Conservation (phyloP, 306 rosid species). For the Inga leiocalycina region DNA sequence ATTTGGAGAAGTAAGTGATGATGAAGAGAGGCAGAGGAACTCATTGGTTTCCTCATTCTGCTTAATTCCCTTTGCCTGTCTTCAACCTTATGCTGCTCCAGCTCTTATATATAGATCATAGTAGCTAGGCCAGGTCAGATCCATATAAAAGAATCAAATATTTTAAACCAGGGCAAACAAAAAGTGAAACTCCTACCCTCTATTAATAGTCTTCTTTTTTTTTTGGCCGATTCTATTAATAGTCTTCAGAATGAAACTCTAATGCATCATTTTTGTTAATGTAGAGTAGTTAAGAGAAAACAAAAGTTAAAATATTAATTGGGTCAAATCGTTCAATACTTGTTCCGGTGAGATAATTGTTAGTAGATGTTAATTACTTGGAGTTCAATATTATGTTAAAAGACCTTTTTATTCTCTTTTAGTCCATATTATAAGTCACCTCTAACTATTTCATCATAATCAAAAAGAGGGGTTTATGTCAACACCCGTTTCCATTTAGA, state of each 20-base stretch:
- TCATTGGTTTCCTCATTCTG: conserved; percentile 42
- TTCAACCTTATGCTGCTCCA: neutral
- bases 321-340: neutral
- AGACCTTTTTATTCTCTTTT: too few species aligned
- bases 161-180: too few species aligned
- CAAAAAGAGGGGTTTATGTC: too few species aligned
- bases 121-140: neutral
- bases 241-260: neutral
- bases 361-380: neutral
- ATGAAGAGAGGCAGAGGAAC: conserved; percentile 4
- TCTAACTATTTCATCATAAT: too few species aligned
- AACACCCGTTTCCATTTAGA: too few species aligned
- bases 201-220: too few species aligned
- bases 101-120: neutral
- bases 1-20: conserved; percentile 34
- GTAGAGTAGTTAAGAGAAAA: neutral
- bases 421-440: too few species aligned
- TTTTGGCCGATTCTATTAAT: neutral
- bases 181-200: neutral
- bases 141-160: neutral
- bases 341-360: neutral
- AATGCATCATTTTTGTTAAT: neutral
- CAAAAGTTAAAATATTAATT: neutral
- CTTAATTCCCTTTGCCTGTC: conserved; percentile 3
- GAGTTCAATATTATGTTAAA: too few species aligned